phyloP scores from a whole-genome alignment of 2,329 filamentous ascomycete genomes.

The Trichoderma sp. region DNA sequence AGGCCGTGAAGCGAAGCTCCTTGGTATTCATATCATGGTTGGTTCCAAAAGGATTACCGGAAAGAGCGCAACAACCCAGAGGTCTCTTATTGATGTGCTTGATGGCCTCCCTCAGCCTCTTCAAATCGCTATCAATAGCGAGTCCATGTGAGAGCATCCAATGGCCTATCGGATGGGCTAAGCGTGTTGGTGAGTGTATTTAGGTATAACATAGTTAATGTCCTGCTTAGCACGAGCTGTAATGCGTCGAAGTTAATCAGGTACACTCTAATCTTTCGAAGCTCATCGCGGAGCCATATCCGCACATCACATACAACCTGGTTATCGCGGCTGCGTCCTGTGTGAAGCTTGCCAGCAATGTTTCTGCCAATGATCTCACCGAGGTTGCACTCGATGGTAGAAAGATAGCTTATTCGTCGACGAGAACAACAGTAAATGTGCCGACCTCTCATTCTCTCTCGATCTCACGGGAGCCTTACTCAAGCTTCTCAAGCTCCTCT shows the following conservation, averaged over 20 bases:
- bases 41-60: slow-evolving; percentile 81
- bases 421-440: slow-evolving; percentile 51
- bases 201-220: slow-evolving; percentile 79
- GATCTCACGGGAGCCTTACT: slow-evolving; percentile 67
- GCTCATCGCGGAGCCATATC: slow-evolving; percentile 73
- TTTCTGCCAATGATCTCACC: slow-evolving; percentile 87
- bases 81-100: slow-evolving; percentile 71
- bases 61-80: slow-evolving; percentile 75
- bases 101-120: slow-evolving; percentile 38
- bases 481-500: slow-evolving; percentile 74
- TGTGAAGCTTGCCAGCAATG: slow-evolving; percentile 88
- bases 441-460: slow-evolving; percentile 57
- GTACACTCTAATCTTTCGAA: slow-evolving; percentile 69
- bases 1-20: slow-evolving; percentile 79
- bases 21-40: slow-evolving; percentile 77
- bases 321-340: slow-evolving; percentile 84
- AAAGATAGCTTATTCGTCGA: slow-evolving; percentile 59
- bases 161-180: slow-evolving; percentile 79
- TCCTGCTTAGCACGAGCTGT: slow-evolving; percentile 71
- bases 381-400: slow-evolving; percentile 70
- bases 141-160: slow-evolving; percentile 49
- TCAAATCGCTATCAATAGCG: not conserved
- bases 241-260: slow-evolving; percentile 68
- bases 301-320: slow-evolving; percentile 91
- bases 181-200: slow-evolving; percentile 86